These are phyloP conservation scores for Cutaneotrichosporon dermatis DNA, from an alignment of 1,284 basidiomycete species.

Conservation along the genomic window DNA sequence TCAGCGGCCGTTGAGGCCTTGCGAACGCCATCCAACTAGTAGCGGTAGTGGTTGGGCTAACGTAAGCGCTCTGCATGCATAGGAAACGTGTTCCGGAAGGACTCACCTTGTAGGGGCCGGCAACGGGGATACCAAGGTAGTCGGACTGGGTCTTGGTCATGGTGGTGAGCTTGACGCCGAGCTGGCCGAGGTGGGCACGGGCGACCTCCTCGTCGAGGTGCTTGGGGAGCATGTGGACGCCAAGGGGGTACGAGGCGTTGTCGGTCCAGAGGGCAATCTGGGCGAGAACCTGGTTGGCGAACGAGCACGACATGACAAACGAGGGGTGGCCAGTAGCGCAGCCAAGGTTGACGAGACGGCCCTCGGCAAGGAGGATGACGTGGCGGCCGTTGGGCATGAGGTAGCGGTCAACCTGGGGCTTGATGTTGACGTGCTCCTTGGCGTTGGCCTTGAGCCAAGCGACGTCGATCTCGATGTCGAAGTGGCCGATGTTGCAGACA, in stretches of 20 bases:
- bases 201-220: conserved; percentile 97
- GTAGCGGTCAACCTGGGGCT: conserved; percentile 98
- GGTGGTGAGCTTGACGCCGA: conserved; percentile 89
- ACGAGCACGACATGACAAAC: conserved; percentile 97
- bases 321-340: conserved; percentile 87
- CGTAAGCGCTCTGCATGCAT: not conserved
- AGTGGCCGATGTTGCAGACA: conserved; percentile 90
- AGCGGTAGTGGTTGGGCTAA: conserved; percentile 4
- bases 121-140: conserved; percentile 86
- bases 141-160: conserved; percentile 73
- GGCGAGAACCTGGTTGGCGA: conserved; percentile 96
- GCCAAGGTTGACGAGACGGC: conserved; percentile 97
- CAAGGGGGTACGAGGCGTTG: conserved; percentile 67
- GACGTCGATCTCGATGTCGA: conserved; percentile 98
- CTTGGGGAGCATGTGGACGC: conserved; percentile 96
- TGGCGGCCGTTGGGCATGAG: conserved; percentile 87
- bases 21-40: conserved; percentile 2
- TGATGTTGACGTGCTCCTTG: conserved; percentile 80
- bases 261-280: conserved; percentile 98
- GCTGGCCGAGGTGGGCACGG: conserved; percentile 82
- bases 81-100: not conserved
- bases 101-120: conserved; percentile 80
- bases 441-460: conserved; percentile 97
- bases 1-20: not conserved
- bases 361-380: conserved; percentile 95